Evolutionary conservation across 805 yeast genomes (phyloP), one percentile per base, ranked within the genome.

Genomic region (Starmerella powellii): DNA sequence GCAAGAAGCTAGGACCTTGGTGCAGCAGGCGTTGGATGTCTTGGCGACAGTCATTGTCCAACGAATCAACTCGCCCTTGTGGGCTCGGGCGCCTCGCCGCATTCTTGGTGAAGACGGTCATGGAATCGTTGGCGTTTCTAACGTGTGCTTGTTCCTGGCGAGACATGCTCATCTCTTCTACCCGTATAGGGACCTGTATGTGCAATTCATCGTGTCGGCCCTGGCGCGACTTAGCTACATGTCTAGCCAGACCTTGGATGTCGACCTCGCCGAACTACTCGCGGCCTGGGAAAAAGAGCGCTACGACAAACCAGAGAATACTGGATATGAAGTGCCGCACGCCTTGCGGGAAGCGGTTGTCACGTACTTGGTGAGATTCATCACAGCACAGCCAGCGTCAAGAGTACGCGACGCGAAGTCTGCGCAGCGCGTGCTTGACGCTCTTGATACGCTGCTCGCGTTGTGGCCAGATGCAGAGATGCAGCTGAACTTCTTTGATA

Each of bases 1-100:
- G 48, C 72, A 74, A 19, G 99, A 91, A 52, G 81, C 93, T 0
- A 71, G 93, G 38, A 75, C 72, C 46, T 65, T 91, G 56, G 94
- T 87, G 0, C 75, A 78, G 57, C 93, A 85, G 56, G 93, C 96
- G 0, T 66, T 93, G 29, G 95, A 87, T 54, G 65, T 82, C 4
- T 64, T 91, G 16, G 95, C 96, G 0, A 95, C 95, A 0, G 91
- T 81, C 0, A 70, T 88, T 68, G 76, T 82, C 2, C 69, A 70
- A 42, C 67, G 93, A 40, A 72, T 81, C 62, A 66, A 66, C 5
- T 54, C 69, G 2, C 71, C 76, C 6, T 65, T 70, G 46, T 91
- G 97, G 97, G 72, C 91, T 39, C 87, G 83, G 51, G 86, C 95
- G 87, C 94, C 95, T 0, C 76, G 96, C 50, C 71, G 96, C 40